These are phyloP conservation scores for Botrytis elliptica DNA, from an alignment of 2,329 filamentous ascomycete genomes.

Conservation along the genomic window DNA sequence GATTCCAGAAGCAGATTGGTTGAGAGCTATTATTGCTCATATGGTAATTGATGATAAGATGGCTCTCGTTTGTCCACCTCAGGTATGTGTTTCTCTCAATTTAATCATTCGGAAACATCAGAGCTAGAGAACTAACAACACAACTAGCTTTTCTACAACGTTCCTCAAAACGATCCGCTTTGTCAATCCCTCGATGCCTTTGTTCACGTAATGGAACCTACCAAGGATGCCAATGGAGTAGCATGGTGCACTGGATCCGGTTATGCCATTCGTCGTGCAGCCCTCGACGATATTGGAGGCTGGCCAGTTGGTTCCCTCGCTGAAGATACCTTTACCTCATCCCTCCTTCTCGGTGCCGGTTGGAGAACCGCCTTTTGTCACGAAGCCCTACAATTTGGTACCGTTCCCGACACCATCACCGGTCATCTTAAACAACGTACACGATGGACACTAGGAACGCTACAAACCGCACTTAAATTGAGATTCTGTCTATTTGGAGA, in stretches of 20 bases:
- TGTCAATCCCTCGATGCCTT: constrained; percentile 56
- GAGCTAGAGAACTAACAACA: neutral
- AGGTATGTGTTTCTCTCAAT: constrained; percentile 37
- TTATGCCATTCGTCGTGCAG: constrained; percentile 57
- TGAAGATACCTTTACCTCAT: constrained; percentile 61
- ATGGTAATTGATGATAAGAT: constrained; percentile 55
- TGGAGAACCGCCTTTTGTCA: constrained; percentile 62
- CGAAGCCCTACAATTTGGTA: constrained; percentile 59
- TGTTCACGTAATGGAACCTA: constrained; percentile 51
- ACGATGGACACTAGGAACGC: constrained; percentile 44
- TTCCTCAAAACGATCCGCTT: constrained; percentile 57
- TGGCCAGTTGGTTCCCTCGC: constrained; percentile 59
- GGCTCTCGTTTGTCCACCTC: constrained; percentile 59
- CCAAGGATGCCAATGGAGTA: constrained; percentile 48
- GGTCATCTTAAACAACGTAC: constrained; percentile 58
- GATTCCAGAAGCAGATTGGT: constrained; percentile 62
- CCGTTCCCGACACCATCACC: constrained; percentile 56
- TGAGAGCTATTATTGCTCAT: constrained; percentile 59
- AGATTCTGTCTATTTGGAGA: constrained; percentile 59
- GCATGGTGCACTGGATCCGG: constrained; percentile 67
- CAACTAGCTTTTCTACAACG: constrained; percentile 57
- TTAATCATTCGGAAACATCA: fast-evolving
- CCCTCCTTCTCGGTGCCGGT: constrained; percentile 56
- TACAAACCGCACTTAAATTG: constrained; percentile 59
- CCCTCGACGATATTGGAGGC: constrained; percentile 60